Evolutionary conservation across 306 rosid genomes (phyloP).

Genomic region (Cicer yamashitae): DNA sequence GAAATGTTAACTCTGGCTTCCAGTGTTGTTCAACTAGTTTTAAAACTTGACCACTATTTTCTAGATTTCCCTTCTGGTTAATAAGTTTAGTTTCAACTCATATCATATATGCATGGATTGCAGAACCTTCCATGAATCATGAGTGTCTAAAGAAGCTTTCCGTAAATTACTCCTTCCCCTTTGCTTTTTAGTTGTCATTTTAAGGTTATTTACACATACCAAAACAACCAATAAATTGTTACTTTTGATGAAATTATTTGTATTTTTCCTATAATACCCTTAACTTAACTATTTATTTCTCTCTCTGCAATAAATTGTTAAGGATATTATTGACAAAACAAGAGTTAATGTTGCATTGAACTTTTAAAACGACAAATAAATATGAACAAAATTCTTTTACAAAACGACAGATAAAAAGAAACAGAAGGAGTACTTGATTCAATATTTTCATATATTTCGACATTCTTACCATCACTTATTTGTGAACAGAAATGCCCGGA

Average conservation of each 20-base stretch:
- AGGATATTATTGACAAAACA: no score
- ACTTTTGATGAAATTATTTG: no score
- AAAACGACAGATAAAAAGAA: no score
- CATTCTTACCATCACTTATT: slow-evolving; percentile 39
- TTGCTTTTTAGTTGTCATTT: no score
- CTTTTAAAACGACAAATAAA: no score
- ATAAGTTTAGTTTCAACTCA: slow-evolving; percentile 23
- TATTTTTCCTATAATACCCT: no score
- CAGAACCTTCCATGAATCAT: slow-evolving; percentile 21
- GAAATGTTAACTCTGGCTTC: slow-evolving; percentile 33
- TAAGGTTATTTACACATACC: no score
- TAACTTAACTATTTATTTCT: no score
- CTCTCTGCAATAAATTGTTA: no score
- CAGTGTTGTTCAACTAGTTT: slow-evolving; percentile 28
- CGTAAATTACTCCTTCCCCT: neutral
- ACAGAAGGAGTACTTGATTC: neutral
- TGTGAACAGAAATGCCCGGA: slow-evolving; percentile 23
- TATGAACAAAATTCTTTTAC: no score
- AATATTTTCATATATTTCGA: slow-evolving; percentile 12
- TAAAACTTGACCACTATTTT: slow-evolving; percentile 22
- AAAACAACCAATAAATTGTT: no score
- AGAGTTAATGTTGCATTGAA: no score
- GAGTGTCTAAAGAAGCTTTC: slow-evolving; percentile 33
- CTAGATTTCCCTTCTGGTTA: slow-evolving; percentile 20
- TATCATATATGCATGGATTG: slow-evolving; percentile 16